phyloP scores from a whole-genome alignment of 2,329 filamentous ascomycete genomes.

The Gremmenia infestans region DNA sequence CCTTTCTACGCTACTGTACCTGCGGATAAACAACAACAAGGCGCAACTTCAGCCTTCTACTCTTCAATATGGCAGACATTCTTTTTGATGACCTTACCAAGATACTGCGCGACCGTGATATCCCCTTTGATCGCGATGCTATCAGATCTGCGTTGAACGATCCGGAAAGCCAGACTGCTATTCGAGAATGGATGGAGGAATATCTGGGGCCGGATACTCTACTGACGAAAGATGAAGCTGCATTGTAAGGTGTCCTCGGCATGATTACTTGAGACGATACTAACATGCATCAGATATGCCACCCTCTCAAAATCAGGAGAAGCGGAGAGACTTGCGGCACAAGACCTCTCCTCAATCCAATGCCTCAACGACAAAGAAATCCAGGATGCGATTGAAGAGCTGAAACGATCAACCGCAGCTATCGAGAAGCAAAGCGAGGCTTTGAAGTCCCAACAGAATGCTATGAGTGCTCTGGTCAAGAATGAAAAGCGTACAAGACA shows the following conservation, averaged over 20 bases:
- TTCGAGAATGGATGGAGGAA: slow-evolving; percentile 43
- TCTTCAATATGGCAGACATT: slow-evolving; percentile 21
- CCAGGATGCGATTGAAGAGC: slow-evolving; percentile 53
- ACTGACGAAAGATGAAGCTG: slow-evolving; percentile 49
- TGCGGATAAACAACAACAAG: slow-evolving; percentile 11
- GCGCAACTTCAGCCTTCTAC: slow-evolving; percentile 15
- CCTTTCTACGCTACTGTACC: slow-evolving; percentile 5
- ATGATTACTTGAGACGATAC: background rate
- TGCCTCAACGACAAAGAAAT: slow-evolving; percentile 56
- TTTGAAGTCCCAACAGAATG: slow-evolving; percentile 57
- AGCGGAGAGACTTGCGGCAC: slow-evolving; percentile 40
- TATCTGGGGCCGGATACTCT: slow-evolving; percentile 48
- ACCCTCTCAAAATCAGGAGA: slow-evolving; percentile 44
- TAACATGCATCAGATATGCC: slow-evolving; percentile 40
- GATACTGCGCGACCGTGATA: slow-evolving; percentile 27
- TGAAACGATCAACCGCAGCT: slow-evolving; percentile 58
- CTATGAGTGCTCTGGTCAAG: slow-evolving; percentile 49
- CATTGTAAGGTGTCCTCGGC: slow-evolving; percentile 37
- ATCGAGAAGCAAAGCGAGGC: slow-evolving; percentile 61
- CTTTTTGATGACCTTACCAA: slow-evolving; percentile 22
- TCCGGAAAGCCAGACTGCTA: slow-evolving; percentile 21
- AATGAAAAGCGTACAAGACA: slow-evolving; percentile 35
- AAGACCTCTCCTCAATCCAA: slow-evolving; percentile 44
- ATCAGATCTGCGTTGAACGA: slow-evolving; percentile 24
- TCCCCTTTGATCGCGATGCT: slow-evolving; percentile 26